Base-by-base conservation (phyloP, 352 stramenopile genomes). In the Peronospora tabacina region DNA sequence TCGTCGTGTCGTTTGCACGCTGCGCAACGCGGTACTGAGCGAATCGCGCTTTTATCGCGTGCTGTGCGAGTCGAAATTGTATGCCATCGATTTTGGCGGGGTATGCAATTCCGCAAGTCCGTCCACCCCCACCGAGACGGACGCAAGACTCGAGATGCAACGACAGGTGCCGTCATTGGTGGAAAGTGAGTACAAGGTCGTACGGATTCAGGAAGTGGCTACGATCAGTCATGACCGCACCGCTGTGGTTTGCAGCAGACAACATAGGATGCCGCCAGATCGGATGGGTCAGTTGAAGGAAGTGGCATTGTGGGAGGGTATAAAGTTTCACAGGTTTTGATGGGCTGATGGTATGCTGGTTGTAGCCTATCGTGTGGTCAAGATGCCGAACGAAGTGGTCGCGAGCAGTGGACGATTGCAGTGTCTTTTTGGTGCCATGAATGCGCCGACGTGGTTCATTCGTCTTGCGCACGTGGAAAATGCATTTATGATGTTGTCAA, bases 331-430 rank as follows among this genome's bases (percentile, higher is more conserved):
- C 22, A 5, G 32, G 3, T 26, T 26, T 26, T 26, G 19, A 3
- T 1, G 19, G 19, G 2, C 7, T 41, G 47, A 28, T 32, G n/a
- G 30, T 52, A 5, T n/a, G n/a, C n/a, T n/a, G n/a, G n/a, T 41
- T 37, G 26, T 44, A 82, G 66, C 58, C n/a, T 84, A 78, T 52
- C 82, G 68, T 51, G 70, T 87, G 3, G 68, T 84, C 59, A 89
- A 89, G 60, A 87, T 89, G 75, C 75, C 78, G 3, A 72, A 89
- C 24, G 78, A 89, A 39, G 54, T 89, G 20, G 74, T 89, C 16
- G 75, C 68, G 20, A 85, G 66, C 35, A 71, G 56, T 17, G 75
- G 73, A 1, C 56, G 73, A 0, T 52, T 89, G n/a, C 58, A 80
- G 55, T 89, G 78, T 60, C 48, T 80, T 0, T 73, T 80, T 15